Evolutionary conservation across 1,284 basidiomycete genomes (phyloP), one percentile per base, ranked within the genome.

Genomic region (Leccinum fallax): DNA sequence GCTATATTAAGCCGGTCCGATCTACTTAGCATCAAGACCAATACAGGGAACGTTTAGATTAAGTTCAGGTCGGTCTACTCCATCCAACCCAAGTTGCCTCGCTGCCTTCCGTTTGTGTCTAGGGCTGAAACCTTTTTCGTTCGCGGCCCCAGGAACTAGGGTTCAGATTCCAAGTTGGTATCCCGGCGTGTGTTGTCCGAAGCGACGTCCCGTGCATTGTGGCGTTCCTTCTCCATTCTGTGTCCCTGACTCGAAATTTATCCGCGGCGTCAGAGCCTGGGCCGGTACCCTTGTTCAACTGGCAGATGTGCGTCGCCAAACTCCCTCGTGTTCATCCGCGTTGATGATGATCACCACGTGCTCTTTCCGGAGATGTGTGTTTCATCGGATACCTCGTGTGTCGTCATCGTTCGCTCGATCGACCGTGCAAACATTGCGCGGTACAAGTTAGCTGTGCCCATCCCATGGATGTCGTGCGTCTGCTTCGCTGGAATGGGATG

Each of bases 271-370:
- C 38, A 40, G 16, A 16, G 38, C 38, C 38, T 40, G 10, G n/a
- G n/a, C n/a, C 15, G 15, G 38, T 9, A 8, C 40, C 40, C 10
- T 19, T 19, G 9, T 9, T 19, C 40, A 38, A 40, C 53, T 48
- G 28, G 21, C 54, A 13, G n/a, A 57, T 21, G 46, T 60, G 60
- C n/a, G 56, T 52, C 60, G 56, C 54, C 8, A 40, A 61, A 46
- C 60, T 24, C 34, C 48, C 61, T 60, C 57, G 65, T 68, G 66
- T 54, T 52, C 46, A 43, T 59, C 6, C 19, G 7, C 7, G 21
- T 51, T 48, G 32, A 21, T 21, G 52, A 53, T 5, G 40, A 43
- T 43, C 40, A 26, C 24, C 24, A 26, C 9, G 32, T 48, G 10
- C 3, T 21, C 21, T 7, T 13, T 21, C 36, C 40, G 21, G 49